Conservation (phyloP, 2,329 filamentous ascomycete species). For the Penicillium sp. region DNA sequence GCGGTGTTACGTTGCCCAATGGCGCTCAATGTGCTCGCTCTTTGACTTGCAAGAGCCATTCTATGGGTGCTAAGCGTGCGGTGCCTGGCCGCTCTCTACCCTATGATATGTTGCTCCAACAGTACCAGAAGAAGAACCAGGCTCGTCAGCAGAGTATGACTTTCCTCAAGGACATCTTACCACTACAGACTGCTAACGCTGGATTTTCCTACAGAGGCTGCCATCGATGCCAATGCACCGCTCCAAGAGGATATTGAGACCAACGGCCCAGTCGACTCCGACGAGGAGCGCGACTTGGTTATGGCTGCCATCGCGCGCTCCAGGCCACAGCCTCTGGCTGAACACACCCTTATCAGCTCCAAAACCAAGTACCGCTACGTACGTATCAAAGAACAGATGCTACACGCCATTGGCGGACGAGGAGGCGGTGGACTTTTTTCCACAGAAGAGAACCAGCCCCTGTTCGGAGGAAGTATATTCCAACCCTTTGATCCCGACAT, state of each 20-base stretch:
- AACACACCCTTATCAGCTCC: constrained; percentile 52
- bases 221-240: constrained; percentile 89
- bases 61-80: constrained; percentile 88
- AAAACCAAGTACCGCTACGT: constrained; percentile 57
- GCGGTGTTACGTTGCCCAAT: constrained; percentile 79
- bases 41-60: constrained; percentile 88
- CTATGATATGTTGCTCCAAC: constrained; percentile 84
- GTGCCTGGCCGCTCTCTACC: constrained; percentile 82
- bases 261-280: constrained; percentile 80
- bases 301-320: constrained; percentile 74
- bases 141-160: constrained; percentile 89
- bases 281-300: constrained; percentile 86
- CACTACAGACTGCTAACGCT: constrained; percentile 13
- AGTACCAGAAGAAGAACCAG: constrained; percentile 96
- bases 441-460: constrained; percentile 30
- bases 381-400: constrained; percentile 61
- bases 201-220: constrained; percentile 62
- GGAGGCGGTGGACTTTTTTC: constrained; percentile 46
- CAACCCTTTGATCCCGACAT: constrained; percentile 27
- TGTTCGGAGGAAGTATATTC: constrained; percentile 34
- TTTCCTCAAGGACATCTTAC: background rate
- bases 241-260: constrained; percentile 79
- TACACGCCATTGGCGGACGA: constrained; percentile 53
- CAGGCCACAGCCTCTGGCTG: constrained; percentile 71
- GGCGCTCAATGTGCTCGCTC: constrained; percentile 83